phyloP scores from a whole-genome alignment of 2,329 filamentous ascomycete genomes.

The Leptodontidium sp. region DNA sequence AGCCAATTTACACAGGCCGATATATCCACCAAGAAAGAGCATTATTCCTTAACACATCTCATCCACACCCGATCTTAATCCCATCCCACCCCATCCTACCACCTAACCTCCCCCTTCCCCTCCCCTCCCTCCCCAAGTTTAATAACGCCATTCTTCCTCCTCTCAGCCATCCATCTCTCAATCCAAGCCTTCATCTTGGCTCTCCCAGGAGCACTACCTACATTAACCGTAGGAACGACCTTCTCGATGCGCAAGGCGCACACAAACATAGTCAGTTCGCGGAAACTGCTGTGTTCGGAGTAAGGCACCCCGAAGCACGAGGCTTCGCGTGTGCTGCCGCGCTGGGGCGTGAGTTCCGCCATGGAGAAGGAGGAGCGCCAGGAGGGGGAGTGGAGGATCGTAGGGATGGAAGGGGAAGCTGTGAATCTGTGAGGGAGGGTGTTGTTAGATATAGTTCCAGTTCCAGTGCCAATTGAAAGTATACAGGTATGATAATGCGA shows the following conservation, averaged over 20 bases:
- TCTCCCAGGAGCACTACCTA: conserved; percentile 65
- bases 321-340: conserved; percentile 82
- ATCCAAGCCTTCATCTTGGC: conserved; percentile 71
- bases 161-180: conserved; percentile 67
- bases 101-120: conserved; percentile 41
- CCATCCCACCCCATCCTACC: conserved; percentile 32
- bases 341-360: conserved; percentile 78
- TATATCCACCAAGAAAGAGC: background rate
- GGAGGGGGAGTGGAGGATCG: conserved; percentile 63
- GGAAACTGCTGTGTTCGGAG: conserved; percentile 93
- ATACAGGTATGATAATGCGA: no score
- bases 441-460: background rate
- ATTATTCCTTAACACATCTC: background rate
- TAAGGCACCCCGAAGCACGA: conserved; percentile 96
- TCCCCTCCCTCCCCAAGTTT: conserved; percentile 42
- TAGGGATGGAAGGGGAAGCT: conserved; percentile 67
- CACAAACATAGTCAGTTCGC: conserved; percentile 92
- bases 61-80: background rate
- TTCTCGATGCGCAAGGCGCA: conserved; percentile 87
- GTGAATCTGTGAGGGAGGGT: conserved; percentile 51
- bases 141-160: conserved; percentile 63
- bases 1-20: no score
- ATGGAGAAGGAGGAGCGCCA: conserved; percentile 81
- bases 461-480: no score
- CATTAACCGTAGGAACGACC: conserved; percentile 93